Conservation (phyloP, 176 grass and related monocot species). For the Luzula sylvatica region DNA sequence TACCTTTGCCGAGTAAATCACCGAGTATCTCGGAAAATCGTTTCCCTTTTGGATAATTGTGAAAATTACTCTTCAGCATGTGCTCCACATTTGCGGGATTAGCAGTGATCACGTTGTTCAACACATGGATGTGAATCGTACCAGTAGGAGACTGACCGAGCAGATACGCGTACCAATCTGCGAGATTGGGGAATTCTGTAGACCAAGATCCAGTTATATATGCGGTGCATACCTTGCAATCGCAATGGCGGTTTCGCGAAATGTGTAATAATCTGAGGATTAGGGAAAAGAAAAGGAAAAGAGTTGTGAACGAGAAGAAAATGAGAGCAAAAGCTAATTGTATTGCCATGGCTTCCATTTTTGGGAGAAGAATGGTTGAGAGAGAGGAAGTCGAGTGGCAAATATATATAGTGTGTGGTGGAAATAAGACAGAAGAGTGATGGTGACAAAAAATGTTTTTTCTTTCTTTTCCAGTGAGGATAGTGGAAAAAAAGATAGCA, state of each 20-base stretch:
- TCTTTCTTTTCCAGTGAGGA: too few species aligned
- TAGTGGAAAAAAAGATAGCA: not conserved
- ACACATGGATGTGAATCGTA: conserved; percentile 49
- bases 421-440: not conserved
- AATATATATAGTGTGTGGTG: not conserved
- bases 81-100: conserved; percentile 68
- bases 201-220: conserved; percentile 50
- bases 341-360: not conserved
- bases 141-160: conserved; percentile 40
- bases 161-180: conserved; percentile 62
- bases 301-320: conserved; percentile 15
- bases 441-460: not conserved
- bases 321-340: conserved; percentile 10
- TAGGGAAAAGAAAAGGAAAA: conserved; percentile 19
- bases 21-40: conserved; percentile 44
- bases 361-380: not conserved
- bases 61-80: conserved; percentile 58
- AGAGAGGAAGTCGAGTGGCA: not conserved
- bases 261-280: conserved; percentile 12
- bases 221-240: conserved; percentile 46
- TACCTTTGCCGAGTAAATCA: conserved; percentile 69
- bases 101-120: conserved; percentile 48
- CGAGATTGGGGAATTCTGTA: conserved; percentile 49
- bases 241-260: conserved; percentile 33
- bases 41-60: conserved; percentile 75